These are phyloP conservation scores for Xeromyces bisporus DNA, from an alignment of 495 filamentous ascomycete species.

Conservation along the genomic window DNA sequence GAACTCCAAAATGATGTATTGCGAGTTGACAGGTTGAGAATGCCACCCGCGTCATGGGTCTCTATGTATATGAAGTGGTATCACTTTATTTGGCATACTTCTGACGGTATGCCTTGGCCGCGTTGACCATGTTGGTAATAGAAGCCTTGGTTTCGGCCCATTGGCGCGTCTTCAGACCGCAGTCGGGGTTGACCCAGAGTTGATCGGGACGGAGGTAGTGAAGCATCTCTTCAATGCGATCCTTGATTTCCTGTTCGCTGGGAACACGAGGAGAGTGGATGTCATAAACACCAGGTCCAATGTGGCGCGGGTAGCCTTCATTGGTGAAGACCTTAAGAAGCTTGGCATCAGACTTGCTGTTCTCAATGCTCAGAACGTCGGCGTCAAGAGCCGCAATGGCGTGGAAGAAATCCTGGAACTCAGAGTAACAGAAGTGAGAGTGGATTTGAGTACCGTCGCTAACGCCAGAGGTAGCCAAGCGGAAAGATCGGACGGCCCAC, in stretches of 20 bases:
- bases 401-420: constrained; percentile 99
- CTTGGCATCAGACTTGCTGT: constrained; percentile 99
- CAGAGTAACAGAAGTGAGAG: constrained; percentile 99
- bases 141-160: constrained; percentile 94
- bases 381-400: constrained; percentile 95
- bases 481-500: constrained; percentile 96
- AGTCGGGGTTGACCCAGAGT: constrained; percentile 98
- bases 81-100: constrained; percentile 49
- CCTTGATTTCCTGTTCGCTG: constrained; percentile 89
- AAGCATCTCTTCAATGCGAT: constrained; percentile 93
- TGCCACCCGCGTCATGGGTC: constrained; percentile 15
- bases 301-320: constrained; percentile 89
- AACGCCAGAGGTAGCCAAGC: constrained; percentile 79
- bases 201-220: constrained; percentile 83
- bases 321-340: constrained; percentile 96
- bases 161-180: constrained; percentile 93
- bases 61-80: constrained; percentile 6
- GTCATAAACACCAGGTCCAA: constrained; percentile 98
- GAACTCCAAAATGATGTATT: constrained; percentile 13
- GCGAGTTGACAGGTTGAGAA: constrained; percentile 29
- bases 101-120: constrained; percentile 87
- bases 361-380: constrained; percentile 97
- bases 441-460: constrained; percentile 93
- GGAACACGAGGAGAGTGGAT: constrained; percentile 98
- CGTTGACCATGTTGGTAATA: constrained; percentile 83